Evolutionary conservation across 2,329 filamentous ascomycete genomes (phyloP).

Genomic region (Xylaria digitata): DNA sequence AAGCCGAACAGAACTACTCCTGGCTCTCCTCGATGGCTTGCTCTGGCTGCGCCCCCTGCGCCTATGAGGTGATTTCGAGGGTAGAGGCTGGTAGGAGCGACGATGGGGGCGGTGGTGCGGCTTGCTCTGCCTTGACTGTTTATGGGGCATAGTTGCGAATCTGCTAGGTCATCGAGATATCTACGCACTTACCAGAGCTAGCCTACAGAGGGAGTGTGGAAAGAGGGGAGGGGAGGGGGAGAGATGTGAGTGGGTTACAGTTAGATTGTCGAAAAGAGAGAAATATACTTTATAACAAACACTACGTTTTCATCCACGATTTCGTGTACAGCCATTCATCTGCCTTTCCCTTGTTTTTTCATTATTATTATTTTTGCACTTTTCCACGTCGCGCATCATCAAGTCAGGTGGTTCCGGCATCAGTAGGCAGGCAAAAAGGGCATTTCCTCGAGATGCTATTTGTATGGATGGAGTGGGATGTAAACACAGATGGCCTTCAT

Average conservation of each 20-base stretch:
- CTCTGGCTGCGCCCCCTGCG: conserved; percentile 30
- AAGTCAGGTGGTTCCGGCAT: conserved; percentile 31
- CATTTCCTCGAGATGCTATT: background rate
- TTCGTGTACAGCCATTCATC: conserved; percentile 5
- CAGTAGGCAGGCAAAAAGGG: conserved; percentile 6
- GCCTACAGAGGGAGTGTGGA: background rate
- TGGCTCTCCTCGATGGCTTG: conserved; percentile 23
- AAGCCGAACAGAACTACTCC: conserved; percentile 26
- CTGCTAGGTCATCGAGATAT: conserved; percentile 5
- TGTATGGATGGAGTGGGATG: conserved; percentile 28
- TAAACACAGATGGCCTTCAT: conserved; percentile 10
- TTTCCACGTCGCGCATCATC: conserved; percentile 29
- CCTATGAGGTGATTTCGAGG: conserved; percentile 13
- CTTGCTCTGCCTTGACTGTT: conserved; percentile 17
- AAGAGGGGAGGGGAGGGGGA: background rate
- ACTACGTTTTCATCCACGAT: conserved; percentile 7
- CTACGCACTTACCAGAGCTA: conserved; percentile 4
- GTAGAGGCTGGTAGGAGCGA: conserved; percentile 10
- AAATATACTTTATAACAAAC: conserved; percentile 18
- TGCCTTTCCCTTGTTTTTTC: background rate
- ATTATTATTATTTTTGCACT: too few relatives aligned
- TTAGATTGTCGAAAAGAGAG: conserved; percentile 5
- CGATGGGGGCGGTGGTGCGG: conserved; percentile 19
- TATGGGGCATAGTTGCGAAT: conserved; percentile 28
- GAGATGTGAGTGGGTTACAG: background rate